Base-by-base conservation (phyloP, 2,329 filamentous ascomycete genomes). In the Fusarium proliferatum region DNA sequence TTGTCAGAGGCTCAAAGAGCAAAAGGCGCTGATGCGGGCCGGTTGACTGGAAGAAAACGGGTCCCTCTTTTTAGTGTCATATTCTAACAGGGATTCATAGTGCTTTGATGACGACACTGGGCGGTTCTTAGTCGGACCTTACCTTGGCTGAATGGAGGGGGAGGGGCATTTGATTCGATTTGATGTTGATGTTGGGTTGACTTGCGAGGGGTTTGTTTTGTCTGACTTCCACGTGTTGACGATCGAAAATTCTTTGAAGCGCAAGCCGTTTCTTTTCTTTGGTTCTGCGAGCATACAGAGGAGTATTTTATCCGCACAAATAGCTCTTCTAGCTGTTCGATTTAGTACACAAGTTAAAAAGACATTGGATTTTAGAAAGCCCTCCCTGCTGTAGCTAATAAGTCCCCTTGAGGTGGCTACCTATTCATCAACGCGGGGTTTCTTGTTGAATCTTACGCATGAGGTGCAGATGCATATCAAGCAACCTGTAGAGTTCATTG, bases 31-130 rank as follows among this genome's bases (percentile, higher is more conserved):
- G 65, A 62, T 71, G 66, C 71, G 71, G 75, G 64, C 75, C 62
- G 71, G 61, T 69, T 59, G 66, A 69, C 72, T 57, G 64, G 49
- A 72, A 66, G 66, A 74, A 72, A 66, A 67, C 30, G 71, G 71
- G 49, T 43, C 59, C 51, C 30, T 59, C 57, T 34, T 36, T 30
- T 67, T 72, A 74, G 65, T 48, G 73, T 38, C 48, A 56, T 42
- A 41, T 48, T 56, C 36, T 53, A 53, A 58, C 58, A 61, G 57
- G 49, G 61, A 61, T 63, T 55, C 17, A 46, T 65, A 61, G 60
- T 69, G 53, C 64, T 61, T 61, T 57, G 64, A 77, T 77, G 75
- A 77, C 76, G 76, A 77, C 76, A 77, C 72, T 64, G 66, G 42
- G 52, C n/a, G 55, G 65, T 62, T 69, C 45, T 38, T 61, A 65